Evolutionary conservation across 495 filamentous ascomycete genomes (phyloP), one percentile per base, ranked within the genome.

Genomic region (Aspergillus ostianus): DNA sequence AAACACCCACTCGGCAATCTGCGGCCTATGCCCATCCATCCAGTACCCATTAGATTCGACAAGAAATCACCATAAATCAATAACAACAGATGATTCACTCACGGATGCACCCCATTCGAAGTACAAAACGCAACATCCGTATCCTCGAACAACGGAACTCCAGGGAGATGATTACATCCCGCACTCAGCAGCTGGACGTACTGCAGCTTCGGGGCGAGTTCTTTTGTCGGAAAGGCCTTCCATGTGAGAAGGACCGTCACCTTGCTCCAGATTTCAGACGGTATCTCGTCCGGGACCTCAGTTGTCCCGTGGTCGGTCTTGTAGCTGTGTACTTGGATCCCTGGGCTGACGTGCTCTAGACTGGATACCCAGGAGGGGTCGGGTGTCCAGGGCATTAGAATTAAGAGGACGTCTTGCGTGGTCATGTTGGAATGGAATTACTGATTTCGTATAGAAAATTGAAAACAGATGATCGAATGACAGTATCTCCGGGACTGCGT

Each of bases 1-100:
- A 48, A 89, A 71, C 32, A 85, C 74, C 85, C 85, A 90, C 73
- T 91, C 87, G 0, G 87, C 74, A 50, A 90, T 90, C 67, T 88
- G 85, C 2, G 88, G 88, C 56, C 53, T 23, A 26, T 18, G 45
- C 0, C 9, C 51, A 36, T 19, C 4, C 20, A 48, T 5, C 9
- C 29, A 36, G 19, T 30, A 53, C 18, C 27, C 20, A 15, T 19
- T 0, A 17, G 1, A 41, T 41, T 4, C 10, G 13, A 41, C 36
- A 41, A 41, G 10, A 7, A 32, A 26, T 26, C 36, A 41, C 36
- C 13, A 41, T 15, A 17, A 32, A 32, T 32, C 15, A 21, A 23
- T 5, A 45, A 15, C 6, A 54, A 20, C 15, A 8, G 20, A 50
- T 18, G 41, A 48, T 45, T 23, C 46, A 59, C 67, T 32, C 65